phyloP scores from a whole-genome alignment of 257 asterid species.

The Solanum bulbocastanum region DNA sequence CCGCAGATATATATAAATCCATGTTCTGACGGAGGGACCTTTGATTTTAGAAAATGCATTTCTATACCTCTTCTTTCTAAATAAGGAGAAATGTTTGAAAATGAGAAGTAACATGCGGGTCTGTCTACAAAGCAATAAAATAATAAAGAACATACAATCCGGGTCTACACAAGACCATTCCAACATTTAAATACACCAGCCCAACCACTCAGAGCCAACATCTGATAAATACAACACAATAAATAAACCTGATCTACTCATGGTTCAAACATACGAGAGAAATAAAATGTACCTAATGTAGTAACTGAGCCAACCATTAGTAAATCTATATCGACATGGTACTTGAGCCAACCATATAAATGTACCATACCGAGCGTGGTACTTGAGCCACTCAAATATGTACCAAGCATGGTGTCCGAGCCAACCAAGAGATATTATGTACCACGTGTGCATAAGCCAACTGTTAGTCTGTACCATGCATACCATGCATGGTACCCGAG shows the following conservation, averaged over 20 bases:
- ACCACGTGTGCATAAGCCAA: not conserved
- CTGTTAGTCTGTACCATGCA: not conserved
- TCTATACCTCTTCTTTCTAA: slow-evolving; percentile 8
- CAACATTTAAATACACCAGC: too few relatives aligned
- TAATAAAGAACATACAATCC: not conserved
- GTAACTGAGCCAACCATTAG: not conserved
- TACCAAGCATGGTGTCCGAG: not conserved
- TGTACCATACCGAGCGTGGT: not conserved
- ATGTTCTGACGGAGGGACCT: slow-evolving; percentile 32
- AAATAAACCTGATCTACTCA: not conserved
- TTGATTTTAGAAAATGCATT: slow-evolving; percentile 11
- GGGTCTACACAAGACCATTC: too few relatives aligned
- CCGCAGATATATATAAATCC: slow-evolving; percentile 34
- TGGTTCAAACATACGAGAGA: not conserved
- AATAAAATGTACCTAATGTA: too few relatives aligned
- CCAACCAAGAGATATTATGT: not conserved
- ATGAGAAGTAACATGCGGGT: slow-evolving; percentile 4
- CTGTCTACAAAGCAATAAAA: slow-evolving; percentile 15
- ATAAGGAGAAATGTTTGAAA: slow-evolving; percentile 8
- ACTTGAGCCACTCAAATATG: not conserved
- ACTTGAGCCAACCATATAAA: not conserved
- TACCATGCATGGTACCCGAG: not conserved
- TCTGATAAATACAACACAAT: not conserved
- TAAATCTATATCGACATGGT: not conserved
- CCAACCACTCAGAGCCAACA: too few relatives aligned